Base-by-base conservation (phyloP, 1,139 yeast genomes). In the Candida sojae region DNA sequence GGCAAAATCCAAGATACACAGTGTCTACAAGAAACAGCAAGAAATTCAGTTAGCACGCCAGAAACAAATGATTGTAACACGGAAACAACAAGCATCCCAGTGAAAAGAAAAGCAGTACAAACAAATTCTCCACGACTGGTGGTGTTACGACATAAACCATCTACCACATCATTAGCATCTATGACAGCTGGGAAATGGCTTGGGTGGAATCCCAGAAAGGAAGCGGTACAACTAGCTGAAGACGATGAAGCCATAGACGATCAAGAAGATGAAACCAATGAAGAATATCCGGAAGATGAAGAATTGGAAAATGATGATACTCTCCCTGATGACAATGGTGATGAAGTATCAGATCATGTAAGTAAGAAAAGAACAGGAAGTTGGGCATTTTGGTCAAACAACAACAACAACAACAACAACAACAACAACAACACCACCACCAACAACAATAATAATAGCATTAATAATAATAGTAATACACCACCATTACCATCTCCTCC, bases 371-470 rank as follows among this genome's bases (percentile, higher is more conserved):
- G 63, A 52, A 63, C 64, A 45, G 58, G 67, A 2, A 49, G 64
- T 28, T 73, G 79, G 79, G 61, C 60, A 28, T 73, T 74, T 51
- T 74, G 79, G 79, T 68, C 60, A 39, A 53, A 33, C 32, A 41
- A 48, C 40, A 45, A 45, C 23, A 57, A 45, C 30, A 39, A 32
- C 25, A 30, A 29, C 23, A 50, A 35, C n/a, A 48, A 25, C 12
- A 39, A 35, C 28, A 28, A 37, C 23, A 12, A 17, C 42, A 10
- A 12, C 21, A 48, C 36, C 29, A 32, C n/a, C 37, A 44, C 39
- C 29, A 6, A 3, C 29, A 8, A 6, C 4, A 41, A 48, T 41
- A 45, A 45, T 25, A 57, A 45, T 29, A 39, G 31, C 13, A 30
- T 17, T 23, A 50, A 35, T 11, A 48, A 23, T 17, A 39, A 29